These are phyloP conservation scores for Pichia thaimueangensis DNA, from an alignment of 805 yeast genomes.

Conservation along the genomic window DNA sequence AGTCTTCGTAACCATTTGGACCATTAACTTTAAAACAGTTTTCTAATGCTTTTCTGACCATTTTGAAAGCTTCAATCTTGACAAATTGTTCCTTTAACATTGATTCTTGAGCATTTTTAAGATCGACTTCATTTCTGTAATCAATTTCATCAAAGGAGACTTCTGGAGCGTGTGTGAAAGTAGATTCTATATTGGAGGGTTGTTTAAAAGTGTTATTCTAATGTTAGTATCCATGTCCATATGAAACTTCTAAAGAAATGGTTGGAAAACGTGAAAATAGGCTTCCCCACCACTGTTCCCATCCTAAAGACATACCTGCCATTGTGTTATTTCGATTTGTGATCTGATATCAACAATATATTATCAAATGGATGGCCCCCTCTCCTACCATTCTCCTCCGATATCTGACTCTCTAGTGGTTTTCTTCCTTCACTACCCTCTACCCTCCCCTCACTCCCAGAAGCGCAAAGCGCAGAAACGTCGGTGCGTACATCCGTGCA, in stretches of 20 bases:
- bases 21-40: constrained; percentile 58
- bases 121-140: constrained; percentile 56
- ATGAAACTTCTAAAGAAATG: too few species aligned
- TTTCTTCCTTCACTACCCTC: too few species aligned
- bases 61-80: constrained; percentile 58
- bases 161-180: constrained; percentile 44
- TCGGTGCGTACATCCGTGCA: too few species aligned
- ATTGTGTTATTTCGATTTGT: not conserved
- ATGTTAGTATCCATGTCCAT: too few species aligned
- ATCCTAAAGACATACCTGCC: constrained; percentile 10
- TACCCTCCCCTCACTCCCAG: not conserved
- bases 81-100: constrained; percentile 77
- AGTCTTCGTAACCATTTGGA: constrained; percentile 69
- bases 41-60: constrained; percentile 67
- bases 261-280: too few species aligned
- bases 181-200: constrained; percentile 8
- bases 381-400: too few species aligned
- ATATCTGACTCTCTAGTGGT: too few species aligned
- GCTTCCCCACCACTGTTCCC: too few species aligned
- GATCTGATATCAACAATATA: too few species aligned
- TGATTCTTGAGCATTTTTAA: constrained; percentile 69
- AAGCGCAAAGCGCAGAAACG: too few species aligned
- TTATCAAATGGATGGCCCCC: too few species aligned
- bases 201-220: too few species aligned
- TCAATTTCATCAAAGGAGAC: constrained; percentile 82